These are phyloP conservation scores for Yarrowia sp. DNA, from an alignment of 805 yeast genomes.

Conservation along the genomic window DNA sequence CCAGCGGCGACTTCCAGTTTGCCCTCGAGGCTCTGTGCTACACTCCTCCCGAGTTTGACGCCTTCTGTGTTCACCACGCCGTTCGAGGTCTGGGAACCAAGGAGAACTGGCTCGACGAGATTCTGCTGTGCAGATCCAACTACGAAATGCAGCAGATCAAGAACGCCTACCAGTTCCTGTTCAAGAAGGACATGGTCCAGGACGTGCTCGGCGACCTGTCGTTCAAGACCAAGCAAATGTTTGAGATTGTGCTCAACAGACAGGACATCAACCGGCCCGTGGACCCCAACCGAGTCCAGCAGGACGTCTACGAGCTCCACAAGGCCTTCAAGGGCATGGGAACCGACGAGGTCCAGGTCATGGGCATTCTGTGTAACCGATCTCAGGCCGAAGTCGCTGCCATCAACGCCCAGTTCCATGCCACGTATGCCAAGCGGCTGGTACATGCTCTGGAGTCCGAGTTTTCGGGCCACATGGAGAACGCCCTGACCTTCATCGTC, in stretches of 20 bases:
- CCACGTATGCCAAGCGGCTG: slow-evolving; percentile 41
- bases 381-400: slow-evolving; percentile 42
- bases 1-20: slow-evolving; percentile 42
- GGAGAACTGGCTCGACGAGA: slow-evolving; percentile 43
- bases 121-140: slow-evolving; percentile 42
- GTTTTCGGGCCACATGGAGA: slow-evolving; percentile 45
- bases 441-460: slow-evolving; percentile 41
- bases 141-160: slow-evolving; percentile 43
- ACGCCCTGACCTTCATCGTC: slow-evolving; percentile 43
- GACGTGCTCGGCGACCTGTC: slow-evolving; percentile 43
- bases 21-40: slow-evolving; percentile 41
- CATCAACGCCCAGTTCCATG: slow-evolving; percentile 39
- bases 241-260: slow-evolving; percentile 42
- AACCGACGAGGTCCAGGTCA: slow-evolving; percentile 43
- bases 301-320: slow-evolving; percentile 42
- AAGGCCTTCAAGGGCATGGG: slow-evolving; percentile 42
- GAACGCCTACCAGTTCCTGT: slow-evolving; percentile 41
- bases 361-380: slow-evolving; percentile 42
- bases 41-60: slow-evolving; percentile 44
- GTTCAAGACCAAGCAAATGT: slow-evolving; percentile 43
- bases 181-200: slow-evolving; percentile 40
- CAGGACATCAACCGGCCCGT: slow-evolving; percentile 40
- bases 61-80: slow-evolving; percentile 41
- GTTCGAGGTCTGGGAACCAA: slow-evolving; percentile 43
- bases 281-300: slow-evolving; percentile 39